phyloP scores from a whole-genome alignment of 192 early-diverging fungal genomes.

The Backusella australiensis region DNA sequence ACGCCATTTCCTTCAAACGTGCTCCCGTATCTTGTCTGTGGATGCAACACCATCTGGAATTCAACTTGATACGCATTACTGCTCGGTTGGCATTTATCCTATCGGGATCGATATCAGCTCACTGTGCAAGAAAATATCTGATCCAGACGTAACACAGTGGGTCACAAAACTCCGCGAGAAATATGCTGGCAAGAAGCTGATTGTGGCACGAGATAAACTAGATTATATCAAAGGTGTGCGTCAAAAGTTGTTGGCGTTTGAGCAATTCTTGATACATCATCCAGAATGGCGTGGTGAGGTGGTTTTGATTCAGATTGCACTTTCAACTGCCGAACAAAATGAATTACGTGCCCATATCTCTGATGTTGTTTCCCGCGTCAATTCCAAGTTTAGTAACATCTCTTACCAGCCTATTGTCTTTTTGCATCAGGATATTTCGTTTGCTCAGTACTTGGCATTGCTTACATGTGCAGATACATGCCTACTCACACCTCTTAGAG shows the following conservation, averaged over 20 bases:
- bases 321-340: conserved; percentile 90
- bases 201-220: conserved; percentile 94
- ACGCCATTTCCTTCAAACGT: conserved; percentile 86
- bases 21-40: conserved; percentile 83
- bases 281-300: conserved; percentile 93
- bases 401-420: conserved; percentile 89
- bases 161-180: conserved; percentile 75
- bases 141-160: conserved; percentile 73
- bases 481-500: conserved; percentile 87
- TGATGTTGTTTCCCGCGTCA: conserved; percentile 90
- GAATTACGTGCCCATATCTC: conserved; percentile 83
- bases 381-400: conserved; percentile 88
- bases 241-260: conserved; percentile 92
- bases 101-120: conserved; percentile 85
- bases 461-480: conserved; percentile 85
- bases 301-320: conserved; percentile 91
- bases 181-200: conserved; percentile 90
- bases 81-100: conserved; percentile 90
- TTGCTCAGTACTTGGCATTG: conserved; percentile 87
- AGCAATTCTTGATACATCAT: conserved; percentile 80
- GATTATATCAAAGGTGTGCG: conserved; percentile 95
- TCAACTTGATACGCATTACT: conserved; percentile 73
- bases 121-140: conserved; percentile 69
- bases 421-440: conserved; percentile 89
- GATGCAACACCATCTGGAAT: conserved; percentile 87